Evolutionary conservation across 257 asterid species (phyloP).

Genomic region (Misopates orontium): DNA sequence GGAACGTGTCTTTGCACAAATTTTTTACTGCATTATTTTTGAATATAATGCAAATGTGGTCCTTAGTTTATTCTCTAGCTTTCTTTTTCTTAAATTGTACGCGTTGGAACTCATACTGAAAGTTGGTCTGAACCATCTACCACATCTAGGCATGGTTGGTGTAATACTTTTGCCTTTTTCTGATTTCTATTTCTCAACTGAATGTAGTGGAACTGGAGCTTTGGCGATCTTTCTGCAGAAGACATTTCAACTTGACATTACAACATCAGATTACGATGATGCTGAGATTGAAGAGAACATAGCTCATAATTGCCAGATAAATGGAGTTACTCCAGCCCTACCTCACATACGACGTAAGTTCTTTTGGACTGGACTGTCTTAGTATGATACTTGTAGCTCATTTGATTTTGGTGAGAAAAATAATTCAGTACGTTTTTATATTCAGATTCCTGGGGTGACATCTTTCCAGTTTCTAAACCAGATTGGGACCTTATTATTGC

Average conservation of each 20-base stretch:
- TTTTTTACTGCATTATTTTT: background rate
- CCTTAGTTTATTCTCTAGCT: background rate
- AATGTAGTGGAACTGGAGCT: constrained; percentile 97
- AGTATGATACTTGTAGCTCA: background rate
- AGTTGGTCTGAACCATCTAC: no score
- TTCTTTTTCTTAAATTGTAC: background rate
- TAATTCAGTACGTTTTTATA: constrained; percentile 1
- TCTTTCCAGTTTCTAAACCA: constrained; percentile 60
- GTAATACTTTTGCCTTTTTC: constrained; percentile 4
- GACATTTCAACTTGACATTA: constrained; percentile 61
- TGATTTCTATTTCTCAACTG: constrained; percentile 16
- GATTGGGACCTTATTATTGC: constrained; percentile 90
- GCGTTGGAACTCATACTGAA: no score
- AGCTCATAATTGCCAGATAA: constrained; percentile 65
- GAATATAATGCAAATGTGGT: background rate
- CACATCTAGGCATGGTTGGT: background rate
- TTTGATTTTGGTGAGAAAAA: background rate
- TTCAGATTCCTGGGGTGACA: constrained; percentile 96
- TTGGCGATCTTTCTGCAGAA: constrained; percentile 79
- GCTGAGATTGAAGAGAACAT: constrained; percentile 79
- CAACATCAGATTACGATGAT: constrained; percentile 99
- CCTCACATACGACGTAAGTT: constrained; percentile 80
- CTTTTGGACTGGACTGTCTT: constrained; percentile 16
- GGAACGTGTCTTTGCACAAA: constrained; percentile 5
- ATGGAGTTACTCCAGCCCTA: constrained; percentile 70